Evolutionary conservation across 768 basidiomycete genomes (phyloP).

Genomic region (Hortiboletus flavorubellus): DNA sequence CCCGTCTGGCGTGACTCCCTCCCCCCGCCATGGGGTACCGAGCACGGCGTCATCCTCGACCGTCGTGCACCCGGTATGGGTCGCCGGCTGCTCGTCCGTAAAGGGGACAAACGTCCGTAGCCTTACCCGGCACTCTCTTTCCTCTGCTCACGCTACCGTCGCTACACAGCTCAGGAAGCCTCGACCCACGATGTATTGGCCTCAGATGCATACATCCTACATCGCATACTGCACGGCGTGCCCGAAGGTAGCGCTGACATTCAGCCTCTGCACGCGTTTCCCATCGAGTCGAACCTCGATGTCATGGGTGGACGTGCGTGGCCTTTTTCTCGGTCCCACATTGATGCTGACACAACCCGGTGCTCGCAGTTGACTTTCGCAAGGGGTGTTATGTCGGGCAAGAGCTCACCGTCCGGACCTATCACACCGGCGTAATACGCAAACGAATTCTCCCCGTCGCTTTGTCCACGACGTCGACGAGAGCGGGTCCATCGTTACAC

Average conservation of each 20-base stretch:
- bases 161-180: slow-evolving; percentile 46
- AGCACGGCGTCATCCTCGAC: slow-evolving; percentile 54
- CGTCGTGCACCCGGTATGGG: slow-evolving; percentile 79
- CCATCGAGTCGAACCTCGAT: slow-evolving; percentile 94
- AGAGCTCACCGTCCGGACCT: slow-evolving; percentile 94
- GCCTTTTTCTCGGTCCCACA: neutral
- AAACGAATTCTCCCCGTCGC: slow-evolving; percentile 87
- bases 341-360: slow-evolving; percentile 1
- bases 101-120: slow-evolving; percentile 71
- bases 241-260: slow-evolving; percentile 86
- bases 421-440: slow-evolving; percentile 87
- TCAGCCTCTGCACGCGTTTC: slow-evolving; percentile 71
- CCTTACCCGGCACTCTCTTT: neutral
- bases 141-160: slow-evolving; percentile 2
- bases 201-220: slow-evolving; percentile 63
- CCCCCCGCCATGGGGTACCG: slow-evolving; percentile 56
- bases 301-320: slow-evolving; percentile 87
- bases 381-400: slow-evolving; percentile 99
- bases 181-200: slow-evolving; percentile 53
- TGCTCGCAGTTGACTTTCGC: slow-evolving; percentile 77
- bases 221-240: slow-evolving; percentile 78
- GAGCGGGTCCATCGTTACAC: slow-evolving; percentile 17
- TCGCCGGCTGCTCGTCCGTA: slow-evolving; percentile 60
- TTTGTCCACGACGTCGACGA: slow-evolving; percentile 36
- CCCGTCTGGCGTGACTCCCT: slow-evolving; percentile 55